A percentile compares a stretch with the other conserved stretches of the same genome.
These are phyloP conservation scores for Aphanomyces euteiches DNA, from an alignment of 352 stramenopile species.

Conservation along the genomic window DNA sequence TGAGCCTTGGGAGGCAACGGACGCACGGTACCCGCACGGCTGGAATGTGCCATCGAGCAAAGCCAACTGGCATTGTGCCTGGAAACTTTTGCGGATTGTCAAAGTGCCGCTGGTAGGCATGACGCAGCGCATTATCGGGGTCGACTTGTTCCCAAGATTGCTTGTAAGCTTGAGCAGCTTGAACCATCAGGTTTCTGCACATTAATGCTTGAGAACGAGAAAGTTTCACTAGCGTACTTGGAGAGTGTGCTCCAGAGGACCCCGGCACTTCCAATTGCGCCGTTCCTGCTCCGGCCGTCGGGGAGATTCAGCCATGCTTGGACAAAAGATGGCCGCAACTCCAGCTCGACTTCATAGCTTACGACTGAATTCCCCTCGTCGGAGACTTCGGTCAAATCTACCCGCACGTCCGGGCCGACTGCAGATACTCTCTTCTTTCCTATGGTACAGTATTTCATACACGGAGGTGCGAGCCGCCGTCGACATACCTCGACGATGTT, in stretches of 20 bases:
- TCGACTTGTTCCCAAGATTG: constrained; percentile 66
- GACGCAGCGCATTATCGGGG: constrained; percentile 62
- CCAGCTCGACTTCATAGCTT: constrained; percentile 75
- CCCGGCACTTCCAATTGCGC: constrained; percentile 38
- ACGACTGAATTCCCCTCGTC: constrained; percentile 60
- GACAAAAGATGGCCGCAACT: constrained; percentile 60
- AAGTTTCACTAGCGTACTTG: constrained; percentile 35
- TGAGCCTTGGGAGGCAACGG: not conserved
- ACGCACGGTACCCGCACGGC: constrained; percentile 45
- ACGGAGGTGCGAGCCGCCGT: too few species aligned
- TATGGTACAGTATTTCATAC: constrained; percentile 19
- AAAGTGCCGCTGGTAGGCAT: constrained; percentile 69
- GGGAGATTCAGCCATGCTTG: constrained; percentile 73
- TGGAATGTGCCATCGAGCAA: constrained; percentile 86
- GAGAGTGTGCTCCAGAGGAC: constrained; percentile 28
- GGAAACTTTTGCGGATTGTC: constrained; percentile 79
- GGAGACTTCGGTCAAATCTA: constrained; percentile 78
- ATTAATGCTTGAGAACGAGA: too few species aligned
- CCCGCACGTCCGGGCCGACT: constrained; percentile 67
- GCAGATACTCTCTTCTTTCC: constrained; percentile 77
- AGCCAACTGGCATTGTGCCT: constrained; percentile 88
- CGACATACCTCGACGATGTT: constrained; percentile 9
- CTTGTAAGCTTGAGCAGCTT: constrained; percentile 75
- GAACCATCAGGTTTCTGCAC: constrained; percentile 75
- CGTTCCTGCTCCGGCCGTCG: constrained; percentile 71